Evolutionary conservation across 1,139 yeast genomes (phyloP), one percentile per base, ranked within the genome.

Genomic region (Suhomyces guaymorum): DNA sequence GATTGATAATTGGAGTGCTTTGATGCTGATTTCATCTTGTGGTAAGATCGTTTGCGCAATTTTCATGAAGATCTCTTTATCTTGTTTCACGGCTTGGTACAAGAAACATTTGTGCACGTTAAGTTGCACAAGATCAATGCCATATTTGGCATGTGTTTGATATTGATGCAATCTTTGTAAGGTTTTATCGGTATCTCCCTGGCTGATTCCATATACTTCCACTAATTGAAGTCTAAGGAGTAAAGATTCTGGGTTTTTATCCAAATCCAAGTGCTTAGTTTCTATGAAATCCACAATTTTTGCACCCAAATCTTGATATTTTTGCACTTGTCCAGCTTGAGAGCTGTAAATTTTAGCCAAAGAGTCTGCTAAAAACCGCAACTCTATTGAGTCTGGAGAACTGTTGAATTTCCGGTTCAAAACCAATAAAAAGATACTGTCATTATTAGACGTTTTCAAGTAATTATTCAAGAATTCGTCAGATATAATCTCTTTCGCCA

Each of bases 11-110:
- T 77, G 76, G 4, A 76, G 46, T 3, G 68, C 51, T 8, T 61
- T 56, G 2, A 70, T 58, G 1, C 75, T 66, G 10, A 70, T 55
- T 7, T 67, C 60, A 13, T 61, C 63, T 11, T 68, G 48, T 5
- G 44, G 44, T 10, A 36, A 19, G 29, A 78, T 57, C 0, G 75
- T 67, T 38, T 75, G 72, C 0, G 81, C 80, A 16, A 75, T 61
- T 15, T 61, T 55, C 11, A 71, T 43, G 35, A 61, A 51, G 3
- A 59, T 52, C 4, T 50, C 43, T 12, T 68, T 63, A 2, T 64
- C 51, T 3, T 59, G 56, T 10, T 51, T 47, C 15, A 75, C 67
- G 1, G 77, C 63, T 35, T 71, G 72, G 48, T 65, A 67, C 13
- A 51, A 44, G 28, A 48, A 55, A 7, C 47, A 47, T 32, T 54